Conservation (phyloP, 495 filamentous ascomycete genomes). For the Lepraria neglecta region DNA sequence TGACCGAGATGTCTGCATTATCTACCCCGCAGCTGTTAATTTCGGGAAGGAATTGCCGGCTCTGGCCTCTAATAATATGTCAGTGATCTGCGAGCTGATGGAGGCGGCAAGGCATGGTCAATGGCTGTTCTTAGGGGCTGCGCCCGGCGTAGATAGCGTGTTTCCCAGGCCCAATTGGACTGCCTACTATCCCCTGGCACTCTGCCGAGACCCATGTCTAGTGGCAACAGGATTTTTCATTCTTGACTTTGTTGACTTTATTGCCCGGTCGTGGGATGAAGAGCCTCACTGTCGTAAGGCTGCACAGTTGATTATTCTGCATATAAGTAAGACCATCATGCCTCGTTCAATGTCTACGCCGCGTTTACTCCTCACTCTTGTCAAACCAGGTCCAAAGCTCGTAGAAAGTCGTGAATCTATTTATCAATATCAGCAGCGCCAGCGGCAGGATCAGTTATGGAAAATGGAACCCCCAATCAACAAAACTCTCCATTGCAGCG, state of each 20-base stretch:
- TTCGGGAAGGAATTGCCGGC: not conserved
- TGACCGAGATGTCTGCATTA: too few species aligned
- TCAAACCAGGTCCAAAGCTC: too few species aligned
- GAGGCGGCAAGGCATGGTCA: not conserved
- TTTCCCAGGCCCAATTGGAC: not conserved
- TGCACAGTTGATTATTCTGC: not conserved
- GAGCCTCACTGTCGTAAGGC: not conserved
- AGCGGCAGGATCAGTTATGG: not conserved
- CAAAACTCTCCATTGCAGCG: not conserved
- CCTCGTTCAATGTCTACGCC: not conserved
- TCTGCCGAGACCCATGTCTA: not conserved
- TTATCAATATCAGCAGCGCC: too few species aligned
- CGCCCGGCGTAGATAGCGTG: not conserved
- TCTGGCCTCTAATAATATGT: not conserved
- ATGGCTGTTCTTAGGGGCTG: not conserved
- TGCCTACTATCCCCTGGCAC: not conserved
- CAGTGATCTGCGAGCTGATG: not conserved
- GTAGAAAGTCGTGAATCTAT: not conserved
- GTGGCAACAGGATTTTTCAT: not conserved
- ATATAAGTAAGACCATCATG: not conserved
- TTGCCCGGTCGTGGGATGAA: not conserved
- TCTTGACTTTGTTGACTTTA: not conserved
- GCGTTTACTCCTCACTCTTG: not conserved
- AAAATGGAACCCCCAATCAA: not conserved
- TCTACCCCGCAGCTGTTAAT: too few species aligned